phyloP scores from a whole-genome alignment of 2,329 filamentous ascomycete genomes.

The Clonostachys byssicola region DNA sequence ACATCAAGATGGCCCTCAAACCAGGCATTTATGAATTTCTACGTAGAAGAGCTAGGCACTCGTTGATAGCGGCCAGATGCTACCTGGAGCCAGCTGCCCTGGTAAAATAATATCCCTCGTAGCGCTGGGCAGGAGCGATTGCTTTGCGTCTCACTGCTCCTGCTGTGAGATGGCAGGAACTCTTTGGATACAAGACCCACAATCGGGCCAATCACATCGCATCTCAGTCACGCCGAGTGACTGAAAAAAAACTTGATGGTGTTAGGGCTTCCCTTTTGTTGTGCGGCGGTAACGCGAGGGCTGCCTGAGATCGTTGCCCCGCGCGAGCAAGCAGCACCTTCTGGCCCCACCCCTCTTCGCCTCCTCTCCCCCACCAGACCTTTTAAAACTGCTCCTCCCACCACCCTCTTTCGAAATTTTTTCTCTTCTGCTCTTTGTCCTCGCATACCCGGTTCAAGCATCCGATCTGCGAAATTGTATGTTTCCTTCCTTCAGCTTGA shows the following conservation, averaged over 20 bases:
- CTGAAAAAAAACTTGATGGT: constrained; percentile 18
- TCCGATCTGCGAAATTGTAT: constrained; percentile 35
- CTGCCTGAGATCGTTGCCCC: constrained; percentile 18
- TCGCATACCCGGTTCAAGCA: constrained; percentile 40
- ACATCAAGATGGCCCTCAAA: too few species aligned
- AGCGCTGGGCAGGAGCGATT: too few species aligned
- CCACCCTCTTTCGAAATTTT: constrained; percentile 25
- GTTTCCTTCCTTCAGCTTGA: constrained; percentile 6
- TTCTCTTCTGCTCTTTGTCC: constrained; percentile 32
- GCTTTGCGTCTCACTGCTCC: too few species aligned
- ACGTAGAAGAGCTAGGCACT: too few species aligned
- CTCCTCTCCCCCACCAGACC: constrained; percentile 8
- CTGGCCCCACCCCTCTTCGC: constrained; percentile 17
- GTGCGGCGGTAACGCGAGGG: background rate
- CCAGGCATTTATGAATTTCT: too few species aligned
- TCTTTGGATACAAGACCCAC: too few species aligned
- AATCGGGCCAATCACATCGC: too few species aligned
- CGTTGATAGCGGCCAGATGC: too few species aligned
- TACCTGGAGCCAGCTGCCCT: too few species aligned
- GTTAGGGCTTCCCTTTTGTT: constrained; percentile 26
- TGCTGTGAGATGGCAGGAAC: too few species aligned
- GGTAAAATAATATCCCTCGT: too few species aligned
- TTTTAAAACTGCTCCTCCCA: constrained; percentile 33
- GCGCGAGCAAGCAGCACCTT: constrained; percentile 18
- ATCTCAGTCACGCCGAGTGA: background rate